Conservation (phyloP, 2,329 filamentous ascomycete genomes). For the Penicillium sp. region DNA sequence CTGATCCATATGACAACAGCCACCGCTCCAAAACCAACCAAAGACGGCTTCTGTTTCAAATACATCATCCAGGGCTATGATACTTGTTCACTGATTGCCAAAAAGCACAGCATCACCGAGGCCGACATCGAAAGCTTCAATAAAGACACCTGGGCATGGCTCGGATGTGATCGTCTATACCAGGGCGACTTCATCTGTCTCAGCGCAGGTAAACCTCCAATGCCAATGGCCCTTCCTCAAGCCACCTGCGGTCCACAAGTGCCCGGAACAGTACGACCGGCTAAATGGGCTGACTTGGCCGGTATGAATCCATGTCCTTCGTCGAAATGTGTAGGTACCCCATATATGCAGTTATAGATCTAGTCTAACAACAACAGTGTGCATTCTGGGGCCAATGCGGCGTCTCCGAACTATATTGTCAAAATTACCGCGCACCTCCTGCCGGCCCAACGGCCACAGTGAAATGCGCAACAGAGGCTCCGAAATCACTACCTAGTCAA, state of each 20-base stretch:
- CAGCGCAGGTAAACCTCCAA: slow-evolving; percentile 40
- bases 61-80: slow-evolving; percentile 38
- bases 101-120: slow-evolving; percentile 32
- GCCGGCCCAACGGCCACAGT: slow-evolving; percentile 1
- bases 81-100: slow-evolving; percentile 27
- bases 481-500: background rate
- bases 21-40: background rate
- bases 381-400: slow-evolving; percentile 2
- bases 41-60: slow-evolving; percentile 6
- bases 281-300: background rate
- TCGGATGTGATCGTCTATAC: slow-evolving; percentile 38
- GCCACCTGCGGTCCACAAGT: slow-evolving; percentile 49
- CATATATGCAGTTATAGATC: no score
- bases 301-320: background rate
- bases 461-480: background rate
- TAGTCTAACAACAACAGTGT: background rate
- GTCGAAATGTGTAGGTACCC: background rate
- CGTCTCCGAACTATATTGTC: background rate
- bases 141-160: slow-evolving; percentile 49
- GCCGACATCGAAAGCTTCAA: slow-evolving; percentile 42
- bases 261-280: slow-evolving; percentile 32
- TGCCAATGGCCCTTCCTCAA: slow-evolving; percentile 40
- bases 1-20: background rate
- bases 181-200: slow-evolving; percentile 40
- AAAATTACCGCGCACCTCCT: background rate